phyloP scores from a whole-genome alignment of 768 basidiomycete species.

The Solioccasus polychromus region DNA sequence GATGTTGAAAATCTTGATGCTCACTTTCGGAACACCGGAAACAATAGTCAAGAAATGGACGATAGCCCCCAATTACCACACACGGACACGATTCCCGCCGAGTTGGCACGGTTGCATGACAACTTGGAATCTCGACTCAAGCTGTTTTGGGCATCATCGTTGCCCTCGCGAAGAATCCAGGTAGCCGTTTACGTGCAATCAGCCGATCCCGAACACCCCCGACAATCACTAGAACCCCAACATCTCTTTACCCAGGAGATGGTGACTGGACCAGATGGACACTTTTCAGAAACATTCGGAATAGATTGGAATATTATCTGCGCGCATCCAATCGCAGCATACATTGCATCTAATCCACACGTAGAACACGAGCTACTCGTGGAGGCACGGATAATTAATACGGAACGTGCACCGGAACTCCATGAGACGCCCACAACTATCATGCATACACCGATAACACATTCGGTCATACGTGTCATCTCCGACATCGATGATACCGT shows the following conservation, averaged over 20 bases:
- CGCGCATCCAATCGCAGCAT: slow-evolving; percentile 53
- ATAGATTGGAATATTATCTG: slow-evolving; percentile 71
- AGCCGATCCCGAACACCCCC: slow-evolving; percentile 21
- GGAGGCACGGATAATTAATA: slow-evolving; percentile 41
- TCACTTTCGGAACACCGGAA: slow-evolving; percentile 38
- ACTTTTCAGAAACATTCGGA: slow-evolving; percentile 61
- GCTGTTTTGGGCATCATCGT: slow-evolving; percentile 76
- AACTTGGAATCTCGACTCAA: slow-evolving; percentile 77
- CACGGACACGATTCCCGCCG: slow-evolving; percentile 23
- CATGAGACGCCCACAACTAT: slow-evolving; percentile 28
- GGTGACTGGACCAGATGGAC: slow-evolving; percentile 65
- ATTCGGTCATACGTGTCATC: slow-evolving; percentile 71
- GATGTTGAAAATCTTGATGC: slow-evolving; percentile 56
- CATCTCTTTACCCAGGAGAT: slow-evolving; percentile 52
- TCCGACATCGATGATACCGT: slow-evolving; percentile 96
- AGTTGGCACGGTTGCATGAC: slow-evolving; percentile 56
- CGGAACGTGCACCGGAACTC: slow-evolving; percentile 41
- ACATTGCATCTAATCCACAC: slow-evolving; percentile 52
- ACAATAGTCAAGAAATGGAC: slow-evolving; percentile 19
- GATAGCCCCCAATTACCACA: slow-evolving; percentile 17
- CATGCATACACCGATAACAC: slow-evolving; percentile 49
- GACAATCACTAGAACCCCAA: slow-evolving; percentile 30
- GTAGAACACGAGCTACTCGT: slow-evolving; percentile 50
- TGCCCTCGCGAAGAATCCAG: slow-evolving; percentile 60
- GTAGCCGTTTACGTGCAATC: slow-evolving; percentile 53